Base-by-base conservation (phyloP, 306 rosid species). In the Astragalus glycyphyllos region DNA sequence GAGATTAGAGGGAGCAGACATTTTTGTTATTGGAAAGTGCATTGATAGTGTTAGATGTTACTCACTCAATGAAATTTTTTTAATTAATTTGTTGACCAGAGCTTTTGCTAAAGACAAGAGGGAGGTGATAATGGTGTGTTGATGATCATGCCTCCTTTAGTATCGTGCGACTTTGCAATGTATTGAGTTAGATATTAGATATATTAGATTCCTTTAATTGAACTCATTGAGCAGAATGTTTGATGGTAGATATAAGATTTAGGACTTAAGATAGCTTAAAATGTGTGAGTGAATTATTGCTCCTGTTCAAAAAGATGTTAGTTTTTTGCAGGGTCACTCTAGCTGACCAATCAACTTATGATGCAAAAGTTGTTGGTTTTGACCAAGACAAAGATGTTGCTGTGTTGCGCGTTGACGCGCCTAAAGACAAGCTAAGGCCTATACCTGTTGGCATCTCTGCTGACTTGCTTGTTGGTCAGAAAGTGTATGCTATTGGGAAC, bases 351-450 rank as follows among this genome's bases (percentile, higher is more conserved):
- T 58, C 92, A 69, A 91, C 97, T 13, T 95, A 71, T 26, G 97
- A 91, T 77, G 97, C 99, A 3, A 79, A 51, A 81, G 88, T 95
- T 65, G 97, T 95, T 78, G 99, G 99, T 40, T 95, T 95, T 76
- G 99, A 95, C 78, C 99, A 91, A 86, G 99, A 95, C 82, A 95
- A 95, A 84, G 97, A 95, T 74, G 99, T 95, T 46, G 97, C 99
- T 5, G 99, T 95, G 57, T 77, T 95, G 69, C 81, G 58, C n/a
- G 91, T 95, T 9, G 91, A 95, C 7, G 96, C 97, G 8, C 96
- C 99, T 2, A 89, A 87, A 60, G 92, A 85, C 47, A 91, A 95
- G 47, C 85, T 95, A 44, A 87, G 96, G 80, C 99, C 99, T 44
- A 80, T 95, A 75, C 96, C 97, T 14, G 3, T 95, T 62, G 99